Percentiles rank a stretch among this genome's conserved stretches.
phyloP scores from a whole-genome alignment of 2,329 filamentous ascomycete species.

The Teratosphaeria destructans region DNA sequence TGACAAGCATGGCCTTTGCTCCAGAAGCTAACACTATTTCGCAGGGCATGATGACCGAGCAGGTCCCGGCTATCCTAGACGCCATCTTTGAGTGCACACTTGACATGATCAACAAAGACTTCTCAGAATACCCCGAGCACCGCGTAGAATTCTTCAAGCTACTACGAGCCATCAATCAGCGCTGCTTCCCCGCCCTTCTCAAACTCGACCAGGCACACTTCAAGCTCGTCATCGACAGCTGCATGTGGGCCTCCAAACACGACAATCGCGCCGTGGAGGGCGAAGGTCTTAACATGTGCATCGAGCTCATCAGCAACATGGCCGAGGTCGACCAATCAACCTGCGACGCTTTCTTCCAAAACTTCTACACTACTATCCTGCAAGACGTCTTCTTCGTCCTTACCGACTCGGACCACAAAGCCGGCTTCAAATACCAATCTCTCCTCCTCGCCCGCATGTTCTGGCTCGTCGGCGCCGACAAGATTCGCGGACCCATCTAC shows the following conservation, averaged over 20 bases:
- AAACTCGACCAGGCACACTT: conserved; percentile 94
- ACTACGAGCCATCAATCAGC: conserved; percentile 86
- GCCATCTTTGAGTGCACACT: conserved; percentile 97
- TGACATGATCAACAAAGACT: conserved; percentile 99
- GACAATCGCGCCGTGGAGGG: conserved; percentile 97
- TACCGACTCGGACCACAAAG: conserved; percentile 96
- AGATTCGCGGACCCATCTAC: conserved; percentile 90
- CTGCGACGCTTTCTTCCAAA: conserved; percentile 92
- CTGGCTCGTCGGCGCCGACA: conserved; percentile 81
- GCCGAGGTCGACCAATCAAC: conserved; percentile 69
- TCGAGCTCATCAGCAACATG: conserved; percentile 95
- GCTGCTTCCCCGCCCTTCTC: conserved; percentile 90
- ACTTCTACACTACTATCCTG: conserved; percentile 89
- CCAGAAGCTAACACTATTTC: conserved; percentile 18
- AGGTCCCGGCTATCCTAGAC: conserved; percentile 95
- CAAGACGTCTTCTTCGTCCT: conserved; percentile 98
- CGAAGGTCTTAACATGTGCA: conserved; percentile 93
- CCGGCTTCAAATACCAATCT: conserved; percentile 96
- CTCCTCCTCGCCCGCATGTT: conserved; percentile 91
- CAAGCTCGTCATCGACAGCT: conserved; percentile 98
- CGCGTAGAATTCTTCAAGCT: conserved; percentile 99
- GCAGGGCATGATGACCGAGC: conserved; percentile 91
- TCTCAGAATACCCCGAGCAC: conserved; percentile 97
- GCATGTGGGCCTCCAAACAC: conserved; percentile 99
- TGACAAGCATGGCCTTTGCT: conserved; percentile 1